Evolutionary conservation across 1,139 yeast genomes (phyloP), one percentile per base, ranked within the genome.

Genomic region (Pichia sorboxylosa): DNA sequence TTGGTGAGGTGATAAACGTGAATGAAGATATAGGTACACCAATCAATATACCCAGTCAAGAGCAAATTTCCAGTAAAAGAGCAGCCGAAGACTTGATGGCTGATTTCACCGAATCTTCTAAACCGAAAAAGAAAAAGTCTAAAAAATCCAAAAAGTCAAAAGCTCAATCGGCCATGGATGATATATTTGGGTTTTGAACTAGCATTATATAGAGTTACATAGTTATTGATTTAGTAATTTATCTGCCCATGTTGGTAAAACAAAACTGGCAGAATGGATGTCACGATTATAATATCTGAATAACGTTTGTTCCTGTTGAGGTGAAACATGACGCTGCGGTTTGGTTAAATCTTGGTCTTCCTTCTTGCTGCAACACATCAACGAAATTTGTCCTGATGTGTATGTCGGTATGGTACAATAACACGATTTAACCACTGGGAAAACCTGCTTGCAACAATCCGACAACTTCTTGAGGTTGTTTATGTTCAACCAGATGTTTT

Each of bases 301-400:
- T 39, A 69, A 50, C 38, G 58, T 52, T 28, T 53, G 54, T 51
- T 82, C 90, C 32, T 64, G 55, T 29, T 61, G 69, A 3, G 49
- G 47, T 6, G 64, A 41, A 41, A 73, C 58, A 20, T 59, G 47
- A 45, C 93, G 68, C 15, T 57, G 42, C 4, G 96, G 94, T 25
- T 41, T 55, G 26, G 59, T 18, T 10, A 85, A 66, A 44, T 70
- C 59, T 28, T 66, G 61, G 2, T 52, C 35, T 1, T 60, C 46
- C 47, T 77, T 72, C 53, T 79, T 82, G 40, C 82, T 68, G 44
- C 94, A 87, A 26, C 87, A 71, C 61, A 90, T 69, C 41, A 90
- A 66, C 2, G 96, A 96, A 42, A 90, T 68, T 58, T 85, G 96
- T 21, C 98, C 98, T 7, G 94, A 78, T n/a, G 98, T 87, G 56